A percentile compares a stretch with the other conserved stretches of the same genome.
Conservation (phyloP, 192 early-diverging fungal genomes). For the Lobosporangium transversale region DNA sequence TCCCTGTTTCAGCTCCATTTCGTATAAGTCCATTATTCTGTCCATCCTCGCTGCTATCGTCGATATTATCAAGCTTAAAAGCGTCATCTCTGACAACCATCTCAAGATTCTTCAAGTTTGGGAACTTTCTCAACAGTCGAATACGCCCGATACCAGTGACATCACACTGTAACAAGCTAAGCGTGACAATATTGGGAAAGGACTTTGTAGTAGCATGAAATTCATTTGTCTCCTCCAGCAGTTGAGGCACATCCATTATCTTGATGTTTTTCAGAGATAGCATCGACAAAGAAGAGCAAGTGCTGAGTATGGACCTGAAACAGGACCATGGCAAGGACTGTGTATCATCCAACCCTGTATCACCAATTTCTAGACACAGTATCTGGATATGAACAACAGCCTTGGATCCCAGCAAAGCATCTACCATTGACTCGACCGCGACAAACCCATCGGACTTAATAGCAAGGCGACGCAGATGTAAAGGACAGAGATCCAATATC, state of each 20-base stretch:
- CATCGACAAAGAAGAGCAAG: constrained; percentile 5
- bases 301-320: constrained; percentile 8
- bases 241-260: constrained; percentile 21
- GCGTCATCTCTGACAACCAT: constrained; percentile 6
- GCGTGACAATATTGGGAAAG: constrained; percentile 16
- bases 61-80: constrained; percentile 1
- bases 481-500: not conserved
- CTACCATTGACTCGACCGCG: constrained; percentile 15
- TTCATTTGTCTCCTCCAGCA: constrained; percentile 15
- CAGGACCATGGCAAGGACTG: constrained; percentile 17
- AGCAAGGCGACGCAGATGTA: not conserved
- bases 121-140: constrained; percentile 22
- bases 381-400: not conserved
- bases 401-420: not conserved
- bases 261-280: constrained; percentile 14
- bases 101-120: constrained; percentile 6
- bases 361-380: constrained; percentile 9
- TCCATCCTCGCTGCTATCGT: not conserved
- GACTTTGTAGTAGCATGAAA: constrained; percentile 13
- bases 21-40: not conserved
- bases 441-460: constrained; percentile 30
- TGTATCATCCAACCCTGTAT: constrained; percentile 18
- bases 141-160: constrained; percentile 13
- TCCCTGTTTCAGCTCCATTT: not conserved
- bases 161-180: constrained; percentile 19